These are phyloP conservation scores for Zygoascus biomembranicola DNA, from an alignment of 805 yeast genomes.

Conservation along the genomic window DNA sequence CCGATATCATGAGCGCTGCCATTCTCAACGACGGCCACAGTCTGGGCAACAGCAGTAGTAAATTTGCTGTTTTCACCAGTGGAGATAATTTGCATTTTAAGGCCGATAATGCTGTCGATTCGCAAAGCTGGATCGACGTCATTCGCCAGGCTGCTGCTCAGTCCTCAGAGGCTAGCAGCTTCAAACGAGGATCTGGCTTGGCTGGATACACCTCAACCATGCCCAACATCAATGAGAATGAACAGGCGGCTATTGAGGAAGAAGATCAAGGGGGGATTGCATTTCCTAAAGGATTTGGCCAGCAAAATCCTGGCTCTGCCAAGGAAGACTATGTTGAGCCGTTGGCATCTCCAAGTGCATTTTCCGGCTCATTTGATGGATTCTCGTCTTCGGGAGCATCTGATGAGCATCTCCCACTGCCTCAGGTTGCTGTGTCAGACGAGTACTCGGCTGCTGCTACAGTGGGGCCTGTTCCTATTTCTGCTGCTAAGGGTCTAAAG, in stretches of 20 bases:
- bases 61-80: constrained; percentile 28
- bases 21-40: constrained; percentile 18
- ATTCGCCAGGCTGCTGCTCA: constrained; percentile 19
- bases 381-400: not conserved
- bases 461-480: not conserved
- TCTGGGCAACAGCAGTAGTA: constrained; percentile 6
- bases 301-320: not conserved
- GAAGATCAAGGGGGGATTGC: not conserved
- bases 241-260: not conserved
- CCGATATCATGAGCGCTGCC: constrained; percentile 29
- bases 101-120: constrained; percentile 22
- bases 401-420: not conserved
- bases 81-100: constrained; percentile 22
- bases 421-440: not conserved
- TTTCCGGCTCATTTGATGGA: not conserved
- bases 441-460: not conserved
- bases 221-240: not conserved
- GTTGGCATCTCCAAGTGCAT: constrained; percentile 1
- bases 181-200: not conserved
- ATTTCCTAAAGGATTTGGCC: not conserved
- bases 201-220: not conserved
- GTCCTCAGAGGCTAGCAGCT: constrained; percentile 4
- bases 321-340: not conserved
- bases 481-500: not conserved
- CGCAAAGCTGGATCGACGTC: constrained; percentile 26